A percentile compares a stretch with the other conserved stretches of the same genome.
These are phyloP conservation scores for Synchytrium microbalum DNA, from an alignment of 371 early-diverging fungal genomes.

Conservation along the genomic window DNA sequence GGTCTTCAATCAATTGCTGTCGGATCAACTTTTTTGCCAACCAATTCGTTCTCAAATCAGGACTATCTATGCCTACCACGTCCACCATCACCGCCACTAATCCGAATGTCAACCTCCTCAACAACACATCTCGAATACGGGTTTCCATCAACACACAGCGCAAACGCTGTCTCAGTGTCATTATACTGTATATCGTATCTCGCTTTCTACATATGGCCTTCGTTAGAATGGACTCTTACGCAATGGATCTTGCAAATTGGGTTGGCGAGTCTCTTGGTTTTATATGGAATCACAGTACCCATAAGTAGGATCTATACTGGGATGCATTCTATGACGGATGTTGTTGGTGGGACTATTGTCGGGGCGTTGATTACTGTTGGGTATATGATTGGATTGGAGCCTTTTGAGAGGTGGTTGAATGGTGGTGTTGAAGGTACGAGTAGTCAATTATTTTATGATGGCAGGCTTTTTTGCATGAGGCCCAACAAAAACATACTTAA, in stretches of 20 bases:
- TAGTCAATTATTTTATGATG: neutral
- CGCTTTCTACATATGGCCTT: slow-evolving; percentile 12
- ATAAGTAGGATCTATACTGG: slow-evolving; percentile 65
- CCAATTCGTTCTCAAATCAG: slow-evolving; percentile 24
- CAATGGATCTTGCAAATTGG: slow-evolving; percentile 5
- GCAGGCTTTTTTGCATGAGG: neutral
- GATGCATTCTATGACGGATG: slow-evolving; percentile 60
- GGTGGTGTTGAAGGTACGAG: neutral
- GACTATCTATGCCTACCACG: slow-evolving; percentile 69
- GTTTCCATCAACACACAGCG: slow-evolving; percentile 72
- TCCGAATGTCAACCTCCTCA: slow-evolving; percentile 52
- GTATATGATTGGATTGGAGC: slow-evolving; percentile 45
- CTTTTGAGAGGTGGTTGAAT: slow-evolving; percentile 40
- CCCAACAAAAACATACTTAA: neutral
- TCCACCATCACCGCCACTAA: slow-evolving; percentile 63
- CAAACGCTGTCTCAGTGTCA: slow-evolving; percentile 64
- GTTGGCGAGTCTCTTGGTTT: slow-evolving; percentile 33
- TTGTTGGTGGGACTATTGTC: slow-evolving; percentile 56
- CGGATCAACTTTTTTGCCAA: neutral
- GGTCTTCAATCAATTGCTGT: slow-evolving; percentile 9
- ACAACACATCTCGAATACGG: slow-evolving; percentile 67
- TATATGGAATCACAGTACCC: slow-evolving; percentile 58
- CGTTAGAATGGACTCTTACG: slow-evolving; percentile 6
- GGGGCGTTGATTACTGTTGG: slow-evolving; percentile 49
- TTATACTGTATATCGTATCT: slow-evolving; percentile 49